These are phyloP conservation scores for Fusarium humuli DNA, from an alignment of 2,329 filamentous ascomycete species.

Conservation along the genomic window DNA sequence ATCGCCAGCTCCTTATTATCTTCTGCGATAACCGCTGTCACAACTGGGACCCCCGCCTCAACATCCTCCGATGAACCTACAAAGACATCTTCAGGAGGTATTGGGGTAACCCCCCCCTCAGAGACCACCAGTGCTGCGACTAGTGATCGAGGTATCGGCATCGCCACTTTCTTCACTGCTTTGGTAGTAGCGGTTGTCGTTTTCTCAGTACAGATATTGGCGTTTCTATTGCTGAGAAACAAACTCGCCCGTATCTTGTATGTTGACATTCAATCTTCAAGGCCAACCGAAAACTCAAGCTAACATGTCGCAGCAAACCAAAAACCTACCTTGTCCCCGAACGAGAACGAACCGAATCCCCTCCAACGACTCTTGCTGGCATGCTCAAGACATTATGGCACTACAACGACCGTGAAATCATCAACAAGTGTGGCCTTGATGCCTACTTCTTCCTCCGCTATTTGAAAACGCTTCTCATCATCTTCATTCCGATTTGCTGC, in stretches of 20 bases:
- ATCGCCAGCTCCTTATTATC: slow-evolving; percentile 23
- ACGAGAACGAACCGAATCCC: slow-evolving; percentile 82
- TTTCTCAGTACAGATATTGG: slow-evolving; percentile 71
- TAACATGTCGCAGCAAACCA: slow-evolving; percentile 70
- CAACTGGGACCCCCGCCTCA: slow-evolving; percentile 11
- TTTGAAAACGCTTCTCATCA: slow-evolving; percentile 79
- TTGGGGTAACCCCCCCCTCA: too few species aligned
- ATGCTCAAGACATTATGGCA: slow-evolving; percentile 71
- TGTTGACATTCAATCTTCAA: too few species aligned
- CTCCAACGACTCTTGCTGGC: slow-evolving; percentile 66
- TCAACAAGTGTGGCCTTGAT: slow-evolving; percentile 94
- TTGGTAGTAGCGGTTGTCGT: slow-evolving; percentile 70
- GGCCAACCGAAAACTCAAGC: background rate
- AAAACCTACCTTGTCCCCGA: slow-evolving; percentile 89
- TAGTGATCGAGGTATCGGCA: slow-evolving; percentile 57
- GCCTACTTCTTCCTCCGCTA: slow-evolving; percentile 98
- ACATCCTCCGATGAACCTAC: slow-evolving; percentile 5
- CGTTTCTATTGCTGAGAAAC: slow-evolving; percentile 82
- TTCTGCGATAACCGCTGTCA: slow-evolving; percentile 27
- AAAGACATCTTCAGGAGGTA: too few species aligned
- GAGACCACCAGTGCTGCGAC: slow-evolving; percentile 48
- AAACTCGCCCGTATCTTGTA: slow-evolving; percentile 87
- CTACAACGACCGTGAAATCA: slow-evolving; percentile 81
- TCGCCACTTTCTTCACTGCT: slow-evolving; percentile 70
- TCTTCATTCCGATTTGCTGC: slow-evolving; percentile 85